These are phyloP conservation scores for Fistulina hepatica DNA, from an alignment of 1,284 basidiomycete genomes.

Conservation along the genomic window DNA sequence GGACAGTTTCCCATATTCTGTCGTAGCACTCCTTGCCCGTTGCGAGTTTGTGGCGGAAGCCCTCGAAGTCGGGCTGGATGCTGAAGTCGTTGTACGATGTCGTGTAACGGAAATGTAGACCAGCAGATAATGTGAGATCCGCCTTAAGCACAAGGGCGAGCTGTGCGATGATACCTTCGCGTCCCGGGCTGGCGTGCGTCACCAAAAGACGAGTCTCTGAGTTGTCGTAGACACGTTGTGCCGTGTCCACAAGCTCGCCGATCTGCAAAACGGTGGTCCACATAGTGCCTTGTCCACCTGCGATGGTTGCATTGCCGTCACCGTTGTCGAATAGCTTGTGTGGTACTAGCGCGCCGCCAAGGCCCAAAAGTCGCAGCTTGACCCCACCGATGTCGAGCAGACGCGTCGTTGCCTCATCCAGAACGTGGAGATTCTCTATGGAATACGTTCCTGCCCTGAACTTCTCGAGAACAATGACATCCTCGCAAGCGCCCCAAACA, in stretches of 20 bases:
- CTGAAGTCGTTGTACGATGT: conserved; percentile 96
- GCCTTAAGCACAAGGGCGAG: conserved; percentile 87
- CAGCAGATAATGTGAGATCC: conserved; percentile 89
- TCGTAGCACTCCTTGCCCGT: conserved; percentile 77
- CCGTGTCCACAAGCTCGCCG: conserved; percentile 95
- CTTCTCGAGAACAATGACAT: conserved; percentile 87
- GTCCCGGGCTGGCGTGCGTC: conserved; percentile 86
- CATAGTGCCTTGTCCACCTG: conserved; percentile 96
- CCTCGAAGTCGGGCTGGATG: conserved; percentile 83
- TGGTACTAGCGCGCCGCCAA: conserved; percentile 91
- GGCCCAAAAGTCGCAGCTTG: conserved; percentile 84
- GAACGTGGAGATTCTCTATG: conserved; percentile 79
- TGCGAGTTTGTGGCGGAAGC: conserved; percentile 75
- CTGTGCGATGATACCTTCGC: conserved; percentile 89
- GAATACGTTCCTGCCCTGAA: conserved; percentile 76
- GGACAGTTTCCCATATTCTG: conserved; percentile 91
- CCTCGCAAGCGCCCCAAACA: conserved; percentile 97
- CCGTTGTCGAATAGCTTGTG: conserved; percentile 99
- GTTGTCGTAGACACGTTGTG: conserved; percentile 87
- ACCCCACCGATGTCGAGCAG: conserved; percentile 88
- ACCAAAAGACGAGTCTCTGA: conserved; percentile 91
- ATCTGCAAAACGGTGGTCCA: conserved; percentile 98
- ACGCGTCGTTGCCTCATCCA: conserved; percentile 92
- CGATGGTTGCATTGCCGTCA: conserved; percentile 89
- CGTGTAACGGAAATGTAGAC: conserved; percentile 95